Evolutionary conservation across 129 eudicot genomes (phyloP), one percentile per base, ranked within the genome.

Genomic region (Helichrysum umbraculigerum): DNA sequence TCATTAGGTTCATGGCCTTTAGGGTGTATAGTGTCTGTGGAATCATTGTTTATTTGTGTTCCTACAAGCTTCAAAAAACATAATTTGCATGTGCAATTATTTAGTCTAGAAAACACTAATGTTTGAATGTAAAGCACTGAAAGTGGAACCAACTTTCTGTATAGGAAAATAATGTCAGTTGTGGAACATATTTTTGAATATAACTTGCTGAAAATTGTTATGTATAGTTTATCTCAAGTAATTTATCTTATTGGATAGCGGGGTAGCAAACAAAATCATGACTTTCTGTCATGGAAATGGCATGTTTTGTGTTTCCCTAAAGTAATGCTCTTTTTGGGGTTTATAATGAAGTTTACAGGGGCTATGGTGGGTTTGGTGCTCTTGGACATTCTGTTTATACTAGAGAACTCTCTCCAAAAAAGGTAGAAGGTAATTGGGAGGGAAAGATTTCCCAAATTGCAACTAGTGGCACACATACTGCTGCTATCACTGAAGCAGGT

Each of bases 291-390:
- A 35, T 35, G 41, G 7, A 32, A 35, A 22, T 63, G 1, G 20
- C 9, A 30, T 25, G 33, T 30, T 33, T 76, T 25, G n/a, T 25
- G 52, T 71, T 44, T 74, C 34, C 83, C 69, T 81, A 54, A 72
- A 81, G 52, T 90, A 82, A 88, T 85, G 75, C 75, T 80, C 60
- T 67, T 62, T 76, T 71, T 75, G 66, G 73, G 65, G 74, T 76
- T 60, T 82, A 63, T 76, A 57, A 79, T 90, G 87, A 91, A 88
- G 96, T 86, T 84, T 91, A 76, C 90, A 94, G 98, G 99, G 99
- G 99, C 56, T 94, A 94, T 82, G 99, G 99, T 86, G 99, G 99
- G 35, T 94, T 94, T 83, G 99, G 99, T 59, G 97, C 99, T 68
- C 99, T 94, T 75, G 99, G 99, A 7, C 99, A 94, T 77, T 81